Evolutionary conservation across 495 filamentous ascomycete species (phyloP), one percentile per base, ranked within the genome.

Genomic region (Trichoderma reesei): DNA sequence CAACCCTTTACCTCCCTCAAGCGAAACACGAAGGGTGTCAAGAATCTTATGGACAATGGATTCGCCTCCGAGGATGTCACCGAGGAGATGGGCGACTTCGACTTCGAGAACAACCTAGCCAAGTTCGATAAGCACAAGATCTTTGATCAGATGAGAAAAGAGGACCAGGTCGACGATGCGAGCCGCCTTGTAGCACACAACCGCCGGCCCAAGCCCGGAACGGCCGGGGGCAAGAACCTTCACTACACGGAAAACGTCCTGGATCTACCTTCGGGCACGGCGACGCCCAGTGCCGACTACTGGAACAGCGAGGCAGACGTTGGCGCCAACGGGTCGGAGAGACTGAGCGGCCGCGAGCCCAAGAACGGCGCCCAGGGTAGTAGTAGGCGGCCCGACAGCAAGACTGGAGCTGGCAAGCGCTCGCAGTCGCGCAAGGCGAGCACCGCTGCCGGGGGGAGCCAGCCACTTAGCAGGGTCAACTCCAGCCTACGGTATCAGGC

Each of bases 21-120:
- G 80, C 78, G 79, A 64, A 81, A 79, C 39, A 76, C 78, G 38
- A 72, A 78, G 61, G 79, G 81, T 34, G 16, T 13, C 13, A 77
- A 79, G 42, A 74, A 73, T 20, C 82, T 83, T 31, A 80, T 88
- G 66, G 82, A 89, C 20, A 96, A 89, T 75, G 94, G 91, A 13
- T 98, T 94, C 94, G 92, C 91, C 44, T 97, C 93, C 0, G 94
- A 96, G 72, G 92, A 97, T 74, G 91, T 91, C 33, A 96, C 91
- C 2, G 94, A 98, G 74, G 93, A 93, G 70, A 80, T 90, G 75
- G 90, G 88, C 1, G 93, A 98, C 65, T 98, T 97, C 66, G 92
- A 98, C 75, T 97, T 98, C 68, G 83, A 88, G 67, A 86, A 84
- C 31, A 90, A 90, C 66, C 79, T 96, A 13, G 90, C 89, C 18